Evolutionary conservation across 2,329 filamentous ascomycete genomes (phyloP), one percentile per base, ranked within the genome.

Genomic region (Penicillium nordicum): DNA sequence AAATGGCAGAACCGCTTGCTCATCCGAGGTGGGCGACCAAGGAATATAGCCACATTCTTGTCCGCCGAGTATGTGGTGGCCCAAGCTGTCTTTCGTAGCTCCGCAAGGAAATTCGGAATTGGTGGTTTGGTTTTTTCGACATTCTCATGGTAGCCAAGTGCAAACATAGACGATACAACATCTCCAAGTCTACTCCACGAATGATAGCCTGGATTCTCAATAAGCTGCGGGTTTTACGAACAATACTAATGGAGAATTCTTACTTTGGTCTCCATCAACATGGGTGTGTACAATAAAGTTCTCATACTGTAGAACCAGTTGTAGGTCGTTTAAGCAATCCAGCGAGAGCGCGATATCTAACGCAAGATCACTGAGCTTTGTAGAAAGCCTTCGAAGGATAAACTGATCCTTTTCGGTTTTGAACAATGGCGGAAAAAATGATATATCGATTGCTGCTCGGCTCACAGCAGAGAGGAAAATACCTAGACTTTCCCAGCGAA

Each of bases 111-210:
- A 0, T 45, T 42, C 1, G 77, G 72, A 5, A 66, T 64, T 2
- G 60, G 57, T 0, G 63, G 56, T 25, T 62, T 63, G 5, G 60
- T 52, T 14, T 46, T 62, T 50, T 76, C 71, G 7, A 73, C 59
- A 18, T 74, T 67, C 46, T 80, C 72, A 53, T 80, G 78, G 51
- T 79, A 77, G 3, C 78, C 78, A 2, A 80, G 68, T 5, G 78
- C 77, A 51, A 76, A 78, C 1, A 78, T 67, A 1, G 78, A 78
- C 18, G 72, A 74, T 2, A 74, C 72, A 1, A 79, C 72, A 53
- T 80, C 76, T n/a, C 78, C 78, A 2, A 80, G 67, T 48, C 70
- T 74, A 12, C 76, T 69, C 78, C 78, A 80, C 1, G 76, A 76
- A 43, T 74, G 69, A 44, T 78, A 79, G 56, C 76, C 77, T 79